These are phyloP conservation scores for Colletotrichum sp. DNA, from an alignment of 2,329 filamentous ascomycete genomes.

Conservation along the genomic window DNA sequence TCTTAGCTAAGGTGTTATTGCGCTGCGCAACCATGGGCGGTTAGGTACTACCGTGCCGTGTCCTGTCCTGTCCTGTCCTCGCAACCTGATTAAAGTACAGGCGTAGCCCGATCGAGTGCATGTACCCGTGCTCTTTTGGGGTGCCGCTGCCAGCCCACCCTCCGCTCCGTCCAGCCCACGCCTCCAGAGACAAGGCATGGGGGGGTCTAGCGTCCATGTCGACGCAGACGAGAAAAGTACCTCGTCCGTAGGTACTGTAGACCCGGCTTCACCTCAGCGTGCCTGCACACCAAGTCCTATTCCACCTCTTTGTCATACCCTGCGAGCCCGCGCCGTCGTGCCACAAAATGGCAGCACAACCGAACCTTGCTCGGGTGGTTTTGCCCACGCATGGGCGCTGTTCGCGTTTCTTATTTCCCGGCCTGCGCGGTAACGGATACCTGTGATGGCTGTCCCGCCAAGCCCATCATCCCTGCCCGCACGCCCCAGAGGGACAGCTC, in stretches of 20 bases:
- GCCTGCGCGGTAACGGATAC: constrained; percentile 13
- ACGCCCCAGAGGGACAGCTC: neutral
- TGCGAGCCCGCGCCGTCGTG: neutral
- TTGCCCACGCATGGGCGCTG: constrained; percentile 17
- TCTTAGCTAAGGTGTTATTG: neutral
- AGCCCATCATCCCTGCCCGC: neutral
- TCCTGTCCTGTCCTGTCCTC: neutral
- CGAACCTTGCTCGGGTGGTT: constrained; percentile 12
- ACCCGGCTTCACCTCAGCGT: neutral
- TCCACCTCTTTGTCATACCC: neutral
- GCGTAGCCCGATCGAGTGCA: constrained; percentile 1
- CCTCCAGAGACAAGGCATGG: neutral
- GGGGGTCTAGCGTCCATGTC: neutral
- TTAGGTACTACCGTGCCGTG: neutral
- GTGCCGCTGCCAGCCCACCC: neutral
- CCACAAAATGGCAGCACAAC: neutral
- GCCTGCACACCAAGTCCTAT: neutral
- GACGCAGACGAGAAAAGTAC: neutral
- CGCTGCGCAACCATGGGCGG: neutral
- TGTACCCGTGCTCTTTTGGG: neutral
- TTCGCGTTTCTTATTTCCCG: constrained; percentile 19
- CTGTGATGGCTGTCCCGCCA: neutral
- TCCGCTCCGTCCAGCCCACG: neutral
- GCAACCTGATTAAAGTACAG: neutral
- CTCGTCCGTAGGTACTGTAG: neutral